Base-by-base conservation (phyloP, 225 moss, liverwort and hornwort species). In the Antitrichia curtipendula region DNA sequence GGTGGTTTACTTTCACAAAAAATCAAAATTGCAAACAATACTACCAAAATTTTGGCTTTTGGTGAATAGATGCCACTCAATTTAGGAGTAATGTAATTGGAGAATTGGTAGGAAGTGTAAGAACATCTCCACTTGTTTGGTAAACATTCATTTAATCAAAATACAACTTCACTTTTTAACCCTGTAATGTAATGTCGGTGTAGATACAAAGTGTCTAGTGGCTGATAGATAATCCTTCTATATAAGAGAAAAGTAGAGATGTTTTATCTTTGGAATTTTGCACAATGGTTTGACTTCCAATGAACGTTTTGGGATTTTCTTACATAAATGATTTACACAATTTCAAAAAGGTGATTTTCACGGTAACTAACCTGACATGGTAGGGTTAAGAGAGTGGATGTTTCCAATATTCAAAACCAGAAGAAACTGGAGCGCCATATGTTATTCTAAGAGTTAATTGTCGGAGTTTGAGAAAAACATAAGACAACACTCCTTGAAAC, bases 301-400 rank as follows among this genome's bases (percentile, higher is more conserved):
- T 9, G 6, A 71, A 9, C 43, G 3, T 2, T 43, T 6, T 71
- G 10, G 6, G 16, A 0, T 43, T 28, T 15, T 25, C 3, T 41
- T 9, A 9, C 16, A 5, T 6, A 28, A 29, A 45, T 16, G 0
- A 45, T 17, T 17, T 5, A 10, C 2, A 45, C 2, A 2, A 0
- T 43, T 16, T 2, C 2, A 0, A 2, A 45, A 28, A 10, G 6
- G 45, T 72, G 45, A 28, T 17, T 45, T 72, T 2, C 2, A 16
- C 2, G 0, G 0, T 43, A 5, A 16, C 3, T 6, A 71, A 6
- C n/a, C n/a, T n/a, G n/a, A n/a, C n/a, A n/a, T n/a, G n/a, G n/a
- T n/a, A n/a, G n/a, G n/a, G 3, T 71, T 27, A 6, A 73, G 1
- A 73, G 2, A 45, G 17, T 10, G 1, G 1, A 45, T 47, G 11